Conservation (phyloP, 257 asterid genomes). For the Catharanthus roseus region DNA sequence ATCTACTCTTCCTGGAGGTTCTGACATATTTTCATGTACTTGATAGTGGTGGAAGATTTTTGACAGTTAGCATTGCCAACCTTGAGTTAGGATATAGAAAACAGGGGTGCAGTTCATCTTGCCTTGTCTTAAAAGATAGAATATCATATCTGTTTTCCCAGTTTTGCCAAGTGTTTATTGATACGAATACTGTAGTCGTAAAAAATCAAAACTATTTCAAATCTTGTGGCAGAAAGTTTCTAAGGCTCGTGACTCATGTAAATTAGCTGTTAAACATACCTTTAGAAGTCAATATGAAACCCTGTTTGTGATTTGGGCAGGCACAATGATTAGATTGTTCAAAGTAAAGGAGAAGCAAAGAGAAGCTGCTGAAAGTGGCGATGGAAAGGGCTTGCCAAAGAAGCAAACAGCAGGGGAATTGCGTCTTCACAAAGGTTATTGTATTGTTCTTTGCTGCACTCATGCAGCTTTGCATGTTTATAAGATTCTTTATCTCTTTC, state of each 20-base stretch:
- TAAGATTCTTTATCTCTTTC: background rate
- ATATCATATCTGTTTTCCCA: background rate
- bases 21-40: background rate
- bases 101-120: background rate
- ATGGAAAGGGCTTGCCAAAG: conserved; percentile 13
- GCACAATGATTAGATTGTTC: conserved; percentile 32
- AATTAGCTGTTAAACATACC: background rate
- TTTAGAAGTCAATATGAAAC: background rate
- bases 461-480: background rate
- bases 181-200: background rate
- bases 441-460: background rate
- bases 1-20: background rate
- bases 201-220: background rate
- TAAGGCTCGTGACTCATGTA: background rate
- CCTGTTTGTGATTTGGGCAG: conserved; percentile 13
- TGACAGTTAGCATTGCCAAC: background rate
- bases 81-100: background rate
- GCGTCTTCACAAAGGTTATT: conserved; percentile 28
- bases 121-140: background rate
- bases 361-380: conserved; percentile 23
- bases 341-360: conserved; percentile 29
- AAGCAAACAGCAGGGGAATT: conserved; percentile 29
- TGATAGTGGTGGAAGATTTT: background rate
- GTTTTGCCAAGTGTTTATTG: background rate
- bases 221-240: background rate